Percentiles rank a stretch among this genome's conserved stretches.
These are phyloP conservation scores for Zopfochytrium polystomum DNA, from an alignment of 371 early-diverging fungal species.

Conservation along the genomic window DNA sequence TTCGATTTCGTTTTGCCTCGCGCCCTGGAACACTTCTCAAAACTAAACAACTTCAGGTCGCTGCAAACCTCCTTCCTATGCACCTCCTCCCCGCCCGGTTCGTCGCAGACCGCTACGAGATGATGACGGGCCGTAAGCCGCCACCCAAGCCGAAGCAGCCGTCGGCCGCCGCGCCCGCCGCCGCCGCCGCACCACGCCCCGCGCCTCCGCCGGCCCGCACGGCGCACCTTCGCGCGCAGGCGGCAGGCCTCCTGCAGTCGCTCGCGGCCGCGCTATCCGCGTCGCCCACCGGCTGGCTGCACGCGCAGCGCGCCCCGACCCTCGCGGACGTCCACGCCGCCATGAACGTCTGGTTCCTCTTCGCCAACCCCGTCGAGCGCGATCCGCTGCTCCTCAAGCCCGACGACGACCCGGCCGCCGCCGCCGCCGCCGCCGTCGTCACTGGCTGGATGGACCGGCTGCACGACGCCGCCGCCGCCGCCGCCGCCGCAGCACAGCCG, in stretches of 20 bases:
- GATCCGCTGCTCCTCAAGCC: neutral
- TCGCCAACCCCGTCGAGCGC: constrained; percentile 15
- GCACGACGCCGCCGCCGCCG: no score
- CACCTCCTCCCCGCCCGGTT: neutral
- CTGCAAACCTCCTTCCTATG: constrained; percentile 3
- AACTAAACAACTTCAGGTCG: constrained; percentile 1
- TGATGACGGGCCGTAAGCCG: neutral
- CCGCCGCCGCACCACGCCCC: no score
- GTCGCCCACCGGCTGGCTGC: neutral
- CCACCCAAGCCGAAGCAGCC: no score
- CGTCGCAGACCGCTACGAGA: constrained; percentile 3
- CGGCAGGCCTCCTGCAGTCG: neutral
- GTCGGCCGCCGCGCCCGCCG: no score
- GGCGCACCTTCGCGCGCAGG: constrained; percentile 6
- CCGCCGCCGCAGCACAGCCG: no score
- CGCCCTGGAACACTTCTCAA: no score
- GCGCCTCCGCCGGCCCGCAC: no score
- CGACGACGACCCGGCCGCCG: no score
- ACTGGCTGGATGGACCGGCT: neutral
- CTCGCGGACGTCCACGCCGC: constrained; percentile 42
- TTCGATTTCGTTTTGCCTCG: neutral
- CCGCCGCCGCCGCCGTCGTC: neutral
- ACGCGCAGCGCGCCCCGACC: constrained; percentile 15
- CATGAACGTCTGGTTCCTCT: constrained; percentile 39
- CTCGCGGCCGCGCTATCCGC: constrained; percentile 20